Evolutionary conservation across 352 stramenopile genomes (phyloP), one percentile per base, ranked within the genome.

Genomic region (Phytopythium kandeliae): DNA sequence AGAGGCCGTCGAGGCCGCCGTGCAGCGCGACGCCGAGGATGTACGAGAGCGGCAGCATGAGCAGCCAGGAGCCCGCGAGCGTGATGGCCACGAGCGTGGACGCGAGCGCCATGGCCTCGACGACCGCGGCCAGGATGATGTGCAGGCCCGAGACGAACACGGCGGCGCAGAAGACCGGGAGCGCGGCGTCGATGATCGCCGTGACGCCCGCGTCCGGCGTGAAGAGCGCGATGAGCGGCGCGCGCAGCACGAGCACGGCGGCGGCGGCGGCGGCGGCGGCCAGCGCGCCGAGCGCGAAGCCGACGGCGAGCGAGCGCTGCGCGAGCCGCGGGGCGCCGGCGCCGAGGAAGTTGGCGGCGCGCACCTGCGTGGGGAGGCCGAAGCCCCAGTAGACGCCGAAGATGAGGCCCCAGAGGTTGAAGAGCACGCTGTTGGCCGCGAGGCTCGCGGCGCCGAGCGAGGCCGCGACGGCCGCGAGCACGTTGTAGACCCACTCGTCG

Each of bases 301-400:
- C 80, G 4, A 89, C 78, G 3, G 60, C 57, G 8, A 88, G 62
- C 11, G 74, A 86, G 28, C 72, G 74, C 46, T 86, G 65, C 0
- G 81, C 78, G 9, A 69, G 62, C 38, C 65, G 65, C 0, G 81
- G 81, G 0, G 74, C 69, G 40, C 89, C 85, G 0, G 78, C 78
- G 3, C 82, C 78, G 3, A 92, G 62, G 34, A 86, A 90, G 45
- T 90, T 92, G 37, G 82, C 82, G 0, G 65, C 62, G 15, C 79
- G 77, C 53, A 92, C 82, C 68, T 92, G 82, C 7, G 75, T 89
- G 7, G 82, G 77, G 19, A 89, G 63, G 16, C 77, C 82, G 61
- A 92, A 89, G 51, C 82, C 82, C 82, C 82, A 92, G 52, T 87
- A 92, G n/a, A 93, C 56, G 13, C 69, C 80, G 36, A 87, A 93